phyloP scores from a whole-genome alignment of 2,329 filamentous ascomycete species.

The Aspergillus pseudoviridinutans region DNA sequence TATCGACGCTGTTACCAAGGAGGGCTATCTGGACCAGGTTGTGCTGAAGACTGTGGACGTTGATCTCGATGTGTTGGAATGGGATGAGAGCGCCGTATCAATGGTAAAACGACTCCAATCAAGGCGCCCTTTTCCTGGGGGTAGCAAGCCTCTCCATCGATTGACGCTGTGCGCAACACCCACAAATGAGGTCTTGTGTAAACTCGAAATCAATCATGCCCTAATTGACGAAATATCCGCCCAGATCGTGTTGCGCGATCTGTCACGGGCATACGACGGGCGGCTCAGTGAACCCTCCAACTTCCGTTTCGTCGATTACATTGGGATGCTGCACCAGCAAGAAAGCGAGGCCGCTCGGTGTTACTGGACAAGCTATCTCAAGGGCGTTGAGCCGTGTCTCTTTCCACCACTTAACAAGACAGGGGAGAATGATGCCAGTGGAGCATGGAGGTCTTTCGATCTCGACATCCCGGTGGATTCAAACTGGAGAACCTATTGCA shows the following conservation, averaged over 20 bases:
- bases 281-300: no score
- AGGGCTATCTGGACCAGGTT: background rate
- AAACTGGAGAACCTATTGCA: conserved; percentile 23
- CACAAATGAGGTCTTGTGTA: conserved; percentile 1
- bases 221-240: conserved; percentile 10
- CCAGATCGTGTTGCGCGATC: conserved; percentile 2
- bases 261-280: conserved; percentile 2
- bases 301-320: background rate
- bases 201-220: conserved; percentile 12
- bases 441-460: conserved; percentile 27
- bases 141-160: background rate
- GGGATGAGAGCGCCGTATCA: background rate
- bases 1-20: background rate
- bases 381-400: background rate
- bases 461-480: conserved; percentile 25
- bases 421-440: conserved; percentile 24
- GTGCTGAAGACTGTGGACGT: background rate
- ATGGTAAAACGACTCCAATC: no score
- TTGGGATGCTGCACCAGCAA: background rate
- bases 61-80: background rate
- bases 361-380: conserved; percentile 24
- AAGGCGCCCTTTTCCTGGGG: no score
- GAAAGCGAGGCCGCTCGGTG: background rate
- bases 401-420: background rate
- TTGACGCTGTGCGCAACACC: background rate